These are phyloP conservation scores for Sedum album DNA, from an alignment of 164 flowering plant species.

Conservation along the genomic window DNA sequence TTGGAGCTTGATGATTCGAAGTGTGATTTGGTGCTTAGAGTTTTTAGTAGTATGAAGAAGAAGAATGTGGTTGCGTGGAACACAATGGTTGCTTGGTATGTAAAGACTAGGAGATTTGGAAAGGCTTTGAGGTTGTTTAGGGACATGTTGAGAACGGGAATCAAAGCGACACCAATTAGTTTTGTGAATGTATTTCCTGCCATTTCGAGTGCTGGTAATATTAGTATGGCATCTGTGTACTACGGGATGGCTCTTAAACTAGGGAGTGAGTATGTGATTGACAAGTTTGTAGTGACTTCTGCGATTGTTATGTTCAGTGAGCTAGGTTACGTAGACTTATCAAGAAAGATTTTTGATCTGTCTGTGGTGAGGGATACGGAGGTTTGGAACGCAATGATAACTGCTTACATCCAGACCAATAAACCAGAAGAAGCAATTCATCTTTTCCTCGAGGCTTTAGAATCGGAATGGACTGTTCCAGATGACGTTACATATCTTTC, in stretches of 20 bases:
- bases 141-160: too few relatives aligned
- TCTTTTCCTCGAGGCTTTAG: constrained; percentile 44
- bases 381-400: constrained; percentile 91
- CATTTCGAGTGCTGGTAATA: constrained; percentile 28
- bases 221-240: constrained; percentile 27
- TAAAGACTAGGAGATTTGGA: constrained; percentile 32
- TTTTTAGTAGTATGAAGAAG: constrained; percentile 59
- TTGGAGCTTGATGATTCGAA: background rate
- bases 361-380: constrained; percentile 53
- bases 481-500: constrained; percentile 54
- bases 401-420: constrained; percentile 63
- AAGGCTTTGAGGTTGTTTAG: constrained; percentile 47
- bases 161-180: constrained; percentile 55
- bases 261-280: too few relatives aligned
- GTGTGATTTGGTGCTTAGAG: constrained; percentile 40
- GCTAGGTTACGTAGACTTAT: constrained; percentile 41
- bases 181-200: constrained; percentile 84
- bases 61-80: constrained; percentile 83
- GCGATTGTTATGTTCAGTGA: constrained; percentile 60
- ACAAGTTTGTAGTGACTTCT: constrained; percentile 66
- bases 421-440: constrained; percentile 37
- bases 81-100: constrained; percentile 70
- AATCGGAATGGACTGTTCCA: constrained; percentile 25
- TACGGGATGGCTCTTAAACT: too few relatives aligned
- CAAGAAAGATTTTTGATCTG: constrained; percentile 49